phyloP scores from a whole-genome alignment of 1,284 basidiomycete species.

The Ceratobasidium sp. region DNA sequence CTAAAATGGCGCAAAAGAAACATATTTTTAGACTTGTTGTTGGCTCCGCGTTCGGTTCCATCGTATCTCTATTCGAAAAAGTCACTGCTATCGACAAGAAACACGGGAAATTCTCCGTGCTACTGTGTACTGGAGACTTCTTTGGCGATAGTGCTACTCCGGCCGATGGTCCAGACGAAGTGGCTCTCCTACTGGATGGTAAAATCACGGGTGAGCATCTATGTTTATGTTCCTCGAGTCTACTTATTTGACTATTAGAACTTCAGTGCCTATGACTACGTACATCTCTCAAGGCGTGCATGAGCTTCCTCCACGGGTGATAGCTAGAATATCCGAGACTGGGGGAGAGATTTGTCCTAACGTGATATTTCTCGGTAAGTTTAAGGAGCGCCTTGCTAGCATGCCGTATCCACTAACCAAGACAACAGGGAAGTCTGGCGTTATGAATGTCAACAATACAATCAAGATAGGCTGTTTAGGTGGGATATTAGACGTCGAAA shows the following conservation, averaged over 20 bases:
- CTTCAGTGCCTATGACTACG: slow-evolving; percentile 84
- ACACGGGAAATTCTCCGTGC: slow-evolving; percentile 93
- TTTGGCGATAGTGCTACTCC: slow-evolving; percentile 69
- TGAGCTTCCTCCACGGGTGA: slow-evolving; percentile 77
- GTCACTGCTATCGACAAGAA: slow-evolving; percentile 89
- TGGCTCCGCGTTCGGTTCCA: slow-evolving; percentile 84
- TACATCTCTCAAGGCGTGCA: slow-evolving; percentile 91
- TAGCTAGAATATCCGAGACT: slow-evolving; percentile 78
- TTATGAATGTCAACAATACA: slow-evolving; percentile 85
- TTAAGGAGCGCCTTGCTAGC: too few relatives aligned
- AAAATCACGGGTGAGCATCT: slow-evolving; percentile 68
- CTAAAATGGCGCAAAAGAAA: neutral
- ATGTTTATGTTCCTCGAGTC: slow-evolving; percentile 1
- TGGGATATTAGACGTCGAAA: slow-evolving; percentile 75
- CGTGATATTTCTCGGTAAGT: slow-evolving; percentile 85
- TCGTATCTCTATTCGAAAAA: slow-evolving; percentile 82
- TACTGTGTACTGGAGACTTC: slow-evolving; percentile 90
- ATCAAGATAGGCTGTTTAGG: slow-evolving; percentile 88
- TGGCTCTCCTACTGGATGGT: slow-evolving; percentile 73
- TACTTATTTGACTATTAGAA: slow-evolving; percentile 45
- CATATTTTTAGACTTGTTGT: slow-evolving; percentile 76
- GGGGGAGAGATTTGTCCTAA: slow-evolving; percentile 85
- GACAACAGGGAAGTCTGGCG: slow-evolving; percentile 79
- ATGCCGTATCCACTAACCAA: too few relatives aligned
- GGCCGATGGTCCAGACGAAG: slow-evolving; percentile 62